Conservation (phyloP, 2,329 filamentous ascomycete genomes). For the Calonectria ilicicola region DNA sequence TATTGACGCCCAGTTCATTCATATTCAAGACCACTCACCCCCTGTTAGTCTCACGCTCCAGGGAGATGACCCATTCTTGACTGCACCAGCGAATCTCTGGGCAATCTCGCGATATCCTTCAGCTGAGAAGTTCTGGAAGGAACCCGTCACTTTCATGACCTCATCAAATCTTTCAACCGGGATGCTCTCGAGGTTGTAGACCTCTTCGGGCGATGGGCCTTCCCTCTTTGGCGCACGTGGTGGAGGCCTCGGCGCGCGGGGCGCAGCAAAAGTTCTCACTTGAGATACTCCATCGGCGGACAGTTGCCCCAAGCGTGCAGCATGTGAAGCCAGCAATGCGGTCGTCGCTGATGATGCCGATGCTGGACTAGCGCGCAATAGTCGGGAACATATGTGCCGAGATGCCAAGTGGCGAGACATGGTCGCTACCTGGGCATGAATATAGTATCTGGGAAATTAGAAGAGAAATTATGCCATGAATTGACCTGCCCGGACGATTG, state of each 20-base stretch:
- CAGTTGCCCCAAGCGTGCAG: neutral
- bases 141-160: conserved; percentile 28
- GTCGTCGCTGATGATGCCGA: neutral
- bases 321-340: neutral
- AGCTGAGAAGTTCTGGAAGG: conserved; percentile 33
- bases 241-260: conserved; percentile 22
- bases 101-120: conserved; percentile 41
- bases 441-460: neutral
- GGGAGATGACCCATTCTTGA: conserved; percentile 36
- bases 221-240: conserved; percentile 25
- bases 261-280: conserved; percentile 32
- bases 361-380: conserved; percentile 20
- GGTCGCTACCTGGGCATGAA: neutral
- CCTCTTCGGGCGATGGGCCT: conserved; percentile 11
- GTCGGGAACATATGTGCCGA: conserved; percentile 10
- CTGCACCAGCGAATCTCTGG: conserved; percentile 35
- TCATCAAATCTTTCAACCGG: conserved; percentile 35
- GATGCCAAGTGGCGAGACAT: conserved; percentile 21
- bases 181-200: conserved; percentile 39
- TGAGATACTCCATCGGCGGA: conserved; percentile 15
- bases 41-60: conserved; percentile 31
- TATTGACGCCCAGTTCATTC: neutral
- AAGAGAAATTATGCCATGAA: neutral
- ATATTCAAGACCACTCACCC: conserved; percentile 37
- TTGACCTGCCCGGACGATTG: neutral